Percentiles rank a stretch among this genome's conserved stretches.
Evolutionary conservation across 2,329 filamentous ascomycete species (phyloP).

Genomic region (Fusarium tupiense): DNA sequence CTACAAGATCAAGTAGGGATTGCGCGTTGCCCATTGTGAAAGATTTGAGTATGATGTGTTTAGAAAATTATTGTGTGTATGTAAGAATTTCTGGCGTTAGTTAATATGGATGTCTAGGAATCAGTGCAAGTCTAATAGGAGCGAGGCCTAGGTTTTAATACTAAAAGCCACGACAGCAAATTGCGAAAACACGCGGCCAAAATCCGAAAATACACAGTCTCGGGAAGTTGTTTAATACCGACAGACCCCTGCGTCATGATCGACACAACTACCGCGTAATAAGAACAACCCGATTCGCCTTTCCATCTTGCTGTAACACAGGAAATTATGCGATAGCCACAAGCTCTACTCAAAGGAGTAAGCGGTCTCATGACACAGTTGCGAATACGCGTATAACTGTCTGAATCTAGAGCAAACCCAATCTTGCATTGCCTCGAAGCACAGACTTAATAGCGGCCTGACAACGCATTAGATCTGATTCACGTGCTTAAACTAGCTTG

Average conservation of each 20-base stretch:
- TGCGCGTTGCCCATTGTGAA: constrained; percentile 1
- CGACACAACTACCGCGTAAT: not conserved
- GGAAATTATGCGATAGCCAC: not conserved
- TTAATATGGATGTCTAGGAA: no score
- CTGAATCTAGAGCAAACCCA: accelerated
- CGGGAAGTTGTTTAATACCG: not conserved
- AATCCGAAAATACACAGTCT: not conserved
- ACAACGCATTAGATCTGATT: no score
- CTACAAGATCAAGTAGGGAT: not conserved
- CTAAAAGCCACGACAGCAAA: accelerated
- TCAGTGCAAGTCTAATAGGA: no score
- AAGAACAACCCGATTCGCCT: not conserved
- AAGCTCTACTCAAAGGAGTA: not conserved
- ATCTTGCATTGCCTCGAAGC: not conserved
- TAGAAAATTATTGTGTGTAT: no score
- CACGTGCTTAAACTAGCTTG: not conserved
- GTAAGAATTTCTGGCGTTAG: accelerated
- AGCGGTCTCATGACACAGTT: not conserved
- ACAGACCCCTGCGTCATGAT: not conserved
- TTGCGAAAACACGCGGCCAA: not conserved
- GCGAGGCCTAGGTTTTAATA: not conserved
- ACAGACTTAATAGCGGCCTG: accelerated
- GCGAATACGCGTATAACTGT: not conserved
- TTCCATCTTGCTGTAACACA: not conserved
- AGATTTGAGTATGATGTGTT: accelerated